A percentile compares a stretch with the other conserved stretches of the same genome.
Conservation (phyloP, 2,329 filamentous ascomycete species). For the Zymoseptoria ardabiliae region DNA sequence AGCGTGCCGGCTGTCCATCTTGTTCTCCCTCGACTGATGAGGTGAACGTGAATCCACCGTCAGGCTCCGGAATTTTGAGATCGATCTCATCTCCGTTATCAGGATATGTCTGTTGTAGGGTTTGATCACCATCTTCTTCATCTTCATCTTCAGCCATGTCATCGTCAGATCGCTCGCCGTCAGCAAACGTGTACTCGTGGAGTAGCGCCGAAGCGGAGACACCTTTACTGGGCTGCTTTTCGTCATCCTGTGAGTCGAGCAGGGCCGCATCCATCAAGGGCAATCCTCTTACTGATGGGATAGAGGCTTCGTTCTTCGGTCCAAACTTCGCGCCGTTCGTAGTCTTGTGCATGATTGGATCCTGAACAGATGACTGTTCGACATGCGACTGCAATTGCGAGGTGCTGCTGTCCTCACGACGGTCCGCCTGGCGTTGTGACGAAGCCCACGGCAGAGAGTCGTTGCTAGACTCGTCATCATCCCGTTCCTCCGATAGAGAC, state of each 20-base stretch:
- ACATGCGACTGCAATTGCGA: background rate
- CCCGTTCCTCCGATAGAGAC: background rate
- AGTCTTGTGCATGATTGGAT: background rate
- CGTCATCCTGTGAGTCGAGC: background rate
- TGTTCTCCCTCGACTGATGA: slow-evolving; percentile 7
- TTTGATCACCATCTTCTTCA: background rate
- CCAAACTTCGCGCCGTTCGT: background rate
- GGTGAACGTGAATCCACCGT: slow-evolving; percentile 19
- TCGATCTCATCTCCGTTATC: slow-evolving; percentile 14
- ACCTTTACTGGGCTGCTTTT: background rate
- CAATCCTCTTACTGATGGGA: background rate
- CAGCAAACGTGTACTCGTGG: background rate
- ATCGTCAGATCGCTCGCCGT: background rate
- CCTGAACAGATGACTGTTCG: background rate
- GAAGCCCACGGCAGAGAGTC: background rate
- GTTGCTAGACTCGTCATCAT: background rate
- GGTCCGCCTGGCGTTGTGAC: background rate
- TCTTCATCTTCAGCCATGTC: slow-evolving; percentile 9
- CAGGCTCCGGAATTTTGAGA: slow-evolving; percentile 23
- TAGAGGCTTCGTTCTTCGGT: background rate
- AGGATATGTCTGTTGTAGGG: background rate
- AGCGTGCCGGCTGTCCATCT: background rate
- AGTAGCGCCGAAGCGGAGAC: background rate
- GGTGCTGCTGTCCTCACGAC: background rate
- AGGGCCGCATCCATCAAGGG: background rate